Base-by-base conservation (phyloP, 257 asterid species). In the Galeopsis tetrahit region DNA sequence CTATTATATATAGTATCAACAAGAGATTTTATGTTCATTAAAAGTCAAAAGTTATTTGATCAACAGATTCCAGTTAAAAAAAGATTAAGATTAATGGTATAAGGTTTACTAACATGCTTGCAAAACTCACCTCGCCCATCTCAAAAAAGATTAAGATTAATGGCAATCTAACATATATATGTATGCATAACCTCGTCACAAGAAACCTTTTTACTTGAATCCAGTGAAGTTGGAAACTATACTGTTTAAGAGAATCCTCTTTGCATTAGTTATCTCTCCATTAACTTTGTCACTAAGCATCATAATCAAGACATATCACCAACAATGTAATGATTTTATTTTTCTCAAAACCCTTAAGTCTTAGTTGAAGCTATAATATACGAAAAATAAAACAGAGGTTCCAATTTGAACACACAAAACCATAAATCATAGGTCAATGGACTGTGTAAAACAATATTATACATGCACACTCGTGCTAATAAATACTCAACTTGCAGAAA, bases 51-150 rank as follows among this genome's bases (percentile, higher is more conserved):
- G 15, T 42, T 11, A 35, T 7, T 15, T 8, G 4, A 40, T 56
- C 64, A 17, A 57, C 11, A 31, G 36, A 28, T 63, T 75, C 34
- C 38, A 39, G 14, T 13, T 60, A 42, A 60, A 56, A 1, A 55
- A 14, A 34, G 31, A 55, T 28, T 52, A 21, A 35, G 65, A 76
- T 40, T 13, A 13, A 14, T 31, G 56, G 69, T 35, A 39, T 31
- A 70, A 35, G 42, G 60, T 32, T 15, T 5, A 66, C 21, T 3
- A 59, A 43, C 36, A 36, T 63, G 71, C 55, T 42, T 17, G 56
- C n/a, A 39, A 77, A 17, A 66, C 89, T 75, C 68, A 93, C 98
- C 98, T 93, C 97, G 9, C 96, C 98, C 96, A 89, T 93, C 87
- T 89, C 98, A 68, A n/a, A n/a, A n/a, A n/a, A n/a, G n/a, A n/a